Evolutionary conservation across 331 rosid species (phyloP).

Genomic region (Pyracantha coccinea): DNA sequence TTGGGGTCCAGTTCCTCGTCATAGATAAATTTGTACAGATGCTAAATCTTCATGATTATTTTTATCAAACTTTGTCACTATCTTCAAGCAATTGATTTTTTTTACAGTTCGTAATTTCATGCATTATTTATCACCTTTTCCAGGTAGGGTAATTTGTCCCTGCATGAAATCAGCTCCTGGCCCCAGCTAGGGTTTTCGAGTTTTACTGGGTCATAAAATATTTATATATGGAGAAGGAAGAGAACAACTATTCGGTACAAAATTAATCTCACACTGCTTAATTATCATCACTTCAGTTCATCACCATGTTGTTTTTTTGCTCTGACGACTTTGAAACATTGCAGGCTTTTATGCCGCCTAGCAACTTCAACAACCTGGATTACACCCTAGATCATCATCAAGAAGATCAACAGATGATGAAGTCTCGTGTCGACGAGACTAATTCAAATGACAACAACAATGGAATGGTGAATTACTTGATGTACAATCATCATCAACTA

Average conservation of each 20-base stretch:
- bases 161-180: slow-evolving; percentile 12
- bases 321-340: slow-evolving; percentile 21
- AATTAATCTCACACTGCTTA: background rate
- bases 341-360: slow-evolving; percentile 52
- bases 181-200: slow-evolving; percentile 31
- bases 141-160: slow-evolving; percentile 45
- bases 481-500: slow-evolving; percentile 28
- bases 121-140: background rate
- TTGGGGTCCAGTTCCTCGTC: background rate
- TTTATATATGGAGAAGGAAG: slow-evolving; percentile 74
- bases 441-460: slow-evolving; percentile 26
- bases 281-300: slow-evolving; percentile 14
- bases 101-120: background rate
- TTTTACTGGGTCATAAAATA: background rate
- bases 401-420: slow-evolving; percentile 28
- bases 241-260: slow-evolving; percentile 59
- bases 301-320: slow-evolving; percentile 41
- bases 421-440: slow-evolving; percentile 37
- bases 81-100: background rate
- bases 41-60: background rate
- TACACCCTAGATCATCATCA: slow-evolving; percentile 29
- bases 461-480: slow-evolving; percentile 54
- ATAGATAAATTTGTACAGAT: background rate
- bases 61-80: background rate
- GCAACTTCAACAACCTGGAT: slow-evolving; percentile 35